phyloP scores from a whole-genome alignment of 345 rosid genomes.

The Hirschfeldia incana region DNA sequence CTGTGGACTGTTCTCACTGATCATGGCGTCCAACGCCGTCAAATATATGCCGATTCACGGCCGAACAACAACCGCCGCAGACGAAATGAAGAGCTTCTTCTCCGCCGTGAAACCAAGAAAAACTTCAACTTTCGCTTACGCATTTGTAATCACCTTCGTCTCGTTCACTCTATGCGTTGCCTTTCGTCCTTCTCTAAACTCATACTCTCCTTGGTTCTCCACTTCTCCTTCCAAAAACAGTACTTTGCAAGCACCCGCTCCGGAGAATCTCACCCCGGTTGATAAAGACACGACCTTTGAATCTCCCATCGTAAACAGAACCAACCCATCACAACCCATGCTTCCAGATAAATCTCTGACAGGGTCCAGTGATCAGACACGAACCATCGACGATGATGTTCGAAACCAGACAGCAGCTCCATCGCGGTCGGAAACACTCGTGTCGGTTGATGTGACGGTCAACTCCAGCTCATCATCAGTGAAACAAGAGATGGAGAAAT shows the following conservation, averaged over 20 bases:
- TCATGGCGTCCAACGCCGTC: conserved; percentile 66
- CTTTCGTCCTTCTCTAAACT: conserved; percentile 62
- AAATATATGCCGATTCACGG: conserved; percentile 56
- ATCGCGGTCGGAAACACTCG: conserved; percentile 21
- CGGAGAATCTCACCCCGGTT: conserved; percentile 31
- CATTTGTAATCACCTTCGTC: conserved; percentile 64
- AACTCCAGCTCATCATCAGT: conserved; percentile 28
- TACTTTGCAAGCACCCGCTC: conserved; percentile 13
- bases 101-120: conserved; percentile 50
- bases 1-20: background rate
- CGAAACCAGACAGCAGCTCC: conserved; percentile 23
- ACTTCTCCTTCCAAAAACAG: background rate
- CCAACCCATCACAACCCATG: conserved; percentile 24
- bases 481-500: conserved; percentile 49
- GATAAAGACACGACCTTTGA: conserved; percentile 29
- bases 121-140: conserved; percentile 62
- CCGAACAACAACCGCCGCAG: conserved; percentile 18
- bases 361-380: conserved; percentile 17
- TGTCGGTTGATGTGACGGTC: conserved; percentile 34
- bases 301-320: conserved; percentile 20
- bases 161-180: conserved; percentile 73
- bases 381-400: background rate
- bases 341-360: conserved; percentile 11
- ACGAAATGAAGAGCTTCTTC: conserved; percentile 51
- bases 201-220: conserved; percentile 69